A percentile compares a stretch with the other conserved stretches of the same genome.
These are phyloP conservation scores for Carex littledalei DNA, from an alignment of 176 grass and related monocot genomes.

Conservation along the genomic window DNA sequence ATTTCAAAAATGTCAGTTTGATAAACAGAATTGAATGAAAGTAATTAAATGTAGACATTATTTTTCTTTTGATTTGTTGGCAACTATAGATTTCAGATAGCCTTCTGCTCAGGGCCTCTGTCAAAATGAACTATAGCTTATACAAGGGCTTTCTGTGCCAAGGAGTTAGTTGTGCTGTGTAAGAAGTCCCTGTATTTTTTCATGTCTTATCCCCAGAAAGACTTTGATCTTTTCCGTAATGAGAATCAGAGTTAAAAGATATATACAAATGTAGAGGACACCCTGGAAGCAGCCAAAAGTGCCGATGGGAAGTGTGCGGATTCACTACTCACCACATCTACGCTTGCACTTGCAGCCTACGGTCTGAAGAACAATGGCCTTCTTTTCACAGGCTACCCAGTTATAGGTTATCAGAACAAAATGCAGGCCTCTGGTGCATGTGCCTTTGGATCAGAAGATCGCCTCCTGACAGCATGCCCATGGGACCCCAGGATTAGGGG, in stretches of 20 bases:
- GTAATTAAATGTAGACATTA: neutral
- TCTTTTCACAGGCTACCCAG: constrained; percentile 58
- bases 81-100: neutral
- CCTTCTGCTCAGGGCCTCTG: neutral
- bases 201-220: too few species aligned
- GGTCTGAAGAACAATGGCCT: constrained; percentile 23
- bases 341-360: neutral
- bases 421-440: constrained; percentile 53
- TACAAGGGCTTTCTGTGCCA: neutral
- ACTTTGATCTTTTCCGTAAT: neutral
- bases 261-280: neutral
- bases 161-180: neutral
- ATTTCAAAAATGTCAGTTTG: neutral
- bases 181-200: too few species aligned
- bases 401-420: constrained; percentile 47
- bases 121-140: neutral
- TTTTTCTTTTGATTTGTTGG: neutral
- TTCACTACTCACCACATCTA: constrained; percentile 15
- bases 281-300: neutral
- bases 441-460: constrained; percentile 28
- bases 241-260: neutral
- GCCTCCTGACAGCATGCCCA: constrained; percentile 47
- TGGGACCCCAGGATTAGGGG: constrained; percentile 44
- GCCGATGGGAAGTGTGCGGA: neutral
- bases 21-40: neutral